Conservation (phyloP, 2,329 filamentous ascomycete species). For the Fusarium napiforme region DNA sequence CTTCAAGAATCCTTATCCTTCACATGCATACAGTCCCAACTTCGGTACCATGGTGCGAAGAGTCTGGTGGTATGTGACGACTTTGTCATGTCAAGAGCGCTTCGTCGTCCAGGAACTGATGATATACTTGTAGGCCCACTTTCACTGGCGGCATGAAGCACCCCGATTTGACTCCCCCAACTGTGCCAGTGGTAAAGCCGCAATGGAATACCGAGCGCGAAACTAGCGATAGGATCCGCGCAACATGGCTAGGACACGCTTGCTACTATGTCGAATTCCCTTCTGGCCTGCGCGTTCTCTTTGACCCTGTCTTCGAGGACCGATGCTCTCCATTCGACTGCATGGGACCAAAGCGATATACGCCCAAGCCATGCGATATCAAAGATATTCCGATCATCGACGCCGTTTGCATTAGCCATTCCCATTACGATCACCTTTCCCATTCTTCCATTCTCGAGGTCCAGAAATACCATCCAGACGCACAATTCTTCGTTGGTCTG, state of each 20-base stretch:
- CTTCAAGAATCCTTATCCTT: conserved; percentile 65
- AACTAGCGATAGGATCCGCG: conserved; percentile 70
- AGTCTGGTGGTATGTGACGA: conserved; percentile 51
- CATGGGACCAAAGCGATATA: conserved; percentile 80
- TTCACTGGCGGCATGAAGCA: conserved; percentile 53
- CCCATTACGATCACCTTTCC: conserved; percentile 93
- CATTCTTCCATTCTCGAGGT: conserved; percentile 79
- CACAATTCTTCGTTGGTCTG: conserved; percentile 88
- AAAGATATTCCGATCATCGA: conserved; percentile 82
- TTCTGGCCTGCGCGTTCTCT: conserved; percentile 84
- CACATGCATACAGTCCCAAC: conserved; percentile 47
- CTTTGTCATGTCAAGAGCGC: neutral
- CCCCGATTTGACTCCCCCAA: conserved; percentile 73
- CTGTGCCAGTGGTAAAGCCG: conserved; percentile 74
- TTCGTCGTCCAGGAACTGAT: conserved; percentile 17
- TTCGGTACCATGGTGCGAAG: conserved; percentile 44
- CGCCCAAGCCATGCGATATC: conserved; percentile 78
- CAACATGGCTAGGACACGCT: conserved; percentile 95
- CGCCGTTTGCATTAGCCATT: conserved; percentile 85
- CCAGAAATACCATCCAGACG: conserved; percentile 75
- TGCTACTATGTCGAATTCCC: conserved; percentile 95
- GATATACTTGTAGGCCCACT: conserved; percentile 46
- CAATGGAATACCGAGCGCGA: conserved; percentile 71
- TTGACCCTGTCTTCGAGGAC: conserved; percentile 92
- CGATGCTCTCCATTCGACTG: conserved; percentile 82